Conservation (phyloP, 106 monocot species). For the Agapanthus africanus region DNA sequence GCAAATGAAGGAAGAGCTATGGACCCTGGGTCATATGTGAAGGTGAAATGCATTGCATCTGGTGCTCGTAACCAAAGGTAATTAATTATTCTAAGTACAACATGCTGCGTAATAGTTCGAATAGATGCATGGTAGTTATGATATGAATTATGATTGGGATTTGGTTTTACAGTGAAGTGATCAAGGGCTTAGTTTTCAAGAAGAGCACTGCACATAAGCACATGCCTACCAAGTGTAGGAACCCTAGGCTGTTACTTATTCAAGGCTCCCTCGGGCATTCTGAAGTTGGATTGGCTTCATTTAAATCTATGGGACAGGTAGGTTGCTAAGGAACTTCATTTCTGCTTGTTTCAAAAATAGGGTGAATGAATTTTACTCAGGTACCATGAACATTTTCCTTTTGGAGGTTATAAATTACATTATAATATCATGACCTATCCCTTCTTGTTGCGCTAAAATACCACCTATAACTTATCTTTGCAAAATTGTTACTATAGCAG, state of each 20-base stretch:
- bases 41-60: conserved; percentile 77
- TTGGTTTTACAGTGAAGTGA: conserved; percentile 69
- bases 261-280: conserved; percentile 57
- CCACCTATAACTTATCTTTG: too few species aligned
- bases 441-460: too few species aligned
- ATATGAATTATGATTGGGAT: not conserved
- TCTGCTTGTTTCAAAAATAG: not conserved
- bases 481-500: too few species aligned
- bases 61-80: conserved; percentile 64
- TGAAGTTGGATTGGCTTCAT: conserved; percentile 69
- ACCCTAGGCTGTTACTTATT: conserved; percentile 70
- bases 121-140: not conserved
- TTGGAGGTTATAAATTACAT: too few species aligned
- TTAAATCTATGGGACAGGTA: conserved; percentile 80
- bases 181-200: conserved; percentile 92
- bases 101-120: not conserved
- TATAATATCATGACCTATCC: too few species aligned
- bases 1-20: conserved; percentile 64
- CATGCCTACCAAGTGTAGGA: conserved; percentile 74
- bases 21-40: conserved; percentile 80
- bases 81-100: not conserved
- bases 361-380: too few species aligned
- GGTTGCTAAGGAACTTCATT: not conserved
- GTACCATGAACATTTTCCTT: too few species aligned
- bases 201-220: conserved; percentile 95